Base-by-base conservation (phyloP, 495 filamentous ascomycete species). In the Staphylotrichum longicolle region DNA sequence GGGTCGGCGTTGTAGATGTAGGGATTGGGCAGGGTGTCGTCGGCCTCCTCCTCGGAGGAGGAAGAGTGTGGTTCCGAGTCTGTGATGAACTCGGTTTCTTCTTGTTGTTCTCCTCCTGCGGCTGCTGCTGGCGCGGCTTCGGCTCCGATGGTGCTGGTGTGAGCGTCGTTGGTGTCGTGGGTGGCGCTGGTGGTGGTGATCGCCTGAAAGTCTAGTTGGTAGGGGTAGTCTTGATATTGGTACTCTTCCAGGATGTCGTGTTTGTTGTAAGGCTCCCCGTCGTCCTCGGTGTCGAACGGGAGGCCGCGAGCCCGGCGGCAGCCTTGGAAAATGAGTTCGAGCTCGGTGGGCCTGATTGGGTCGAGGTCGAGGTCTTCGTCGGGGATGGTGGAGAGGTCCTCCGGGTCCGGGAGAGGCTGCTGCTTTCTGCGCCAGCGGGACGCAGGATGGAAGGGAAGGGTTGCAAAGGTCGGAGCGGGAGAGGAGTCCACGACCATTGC, bases 341-440 rank as follows among this genome's bases (percentile, higher is more conserved):
- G 34, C 33, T 62, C 54, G 37, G 34, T n/a, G 34, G 11, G 34
- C 10, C 54, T 32, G 54, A 62, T 62, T 0, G 47, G 54, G 7
- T 52, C 54, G 20, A 62, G 47, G 39, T 5, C 27, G 54, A 62
- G 60, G 27, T 57, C 60, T 0, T 62, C 54, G 47, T 57, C 53
- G 42, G 58, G 42, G 45, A 57, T 56, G 37, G 20, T 49, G 12
- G 51, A 45, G 34, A 7, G 34, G 37, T 55, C 37, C 27, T 48
- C 44, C n/a, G 53, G 33, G 55, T 63, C 56, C 1, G 20, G n/a
- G 40, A 8, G 15, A 14, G 33, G 11, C 1, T 44, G 27, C 7
- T 46, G 49, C 1, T 41, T 34, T 7, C 10, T 34, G 14, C 39
- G 33, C 2, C 6, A 35, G 4, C 12, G 57, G 12, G 48, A 10